phyloP scores from a whole-genome alignment of 2,329 filamentous ascomycete genomes.

The Diaporthe citriasiana region DNA sequence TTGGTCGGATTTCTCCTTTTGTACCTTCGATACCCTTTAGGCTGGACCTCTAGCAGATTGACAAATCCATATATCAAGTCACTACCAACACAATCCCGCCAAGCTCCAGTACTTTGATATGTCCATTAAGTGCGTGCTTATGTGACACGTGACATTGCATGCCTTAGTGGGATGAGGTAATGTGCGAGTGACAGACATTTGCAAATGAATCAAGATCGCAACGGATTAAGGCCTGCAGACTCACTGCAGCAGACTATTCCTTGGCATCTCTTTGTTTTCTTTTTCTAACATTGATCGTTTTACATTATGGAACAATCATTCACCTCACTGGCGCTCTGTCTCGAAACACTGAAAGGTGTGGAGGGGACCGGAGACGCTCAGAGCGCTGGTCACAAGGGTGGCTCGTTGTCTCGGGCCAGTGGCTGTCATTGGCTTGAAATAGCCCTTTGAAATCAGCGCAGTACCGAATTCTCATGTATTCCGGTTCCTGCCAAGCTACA shows the following conservation, averaged over 20 bases:
- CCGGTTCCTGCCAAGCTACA: conserved; percentile 22
- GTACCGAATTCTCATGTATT: not conserved
- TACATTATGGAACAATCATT: not conserved
- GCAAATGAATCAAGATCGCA: not conserved
- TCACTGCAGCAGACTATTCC: not conserved
- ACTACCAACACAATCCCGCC: no score
- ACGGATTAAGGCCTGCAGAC: not conserved
- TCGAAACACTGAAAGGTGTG: not conserved
- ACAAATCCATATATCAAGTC: not conserved
- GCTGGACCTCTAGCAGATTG: conserved; percentile 11
- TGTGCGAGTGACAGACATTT: not conserved
- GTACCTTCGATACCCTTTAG: conserved; percentile 18
- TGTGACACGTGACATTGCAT: not conserved
- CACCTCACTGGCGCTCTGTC: not conserved
- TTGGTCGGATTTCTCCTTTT: not conserved
- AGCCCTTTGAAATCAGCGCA: not conserved
- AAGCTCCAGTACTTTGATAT: not conserved
- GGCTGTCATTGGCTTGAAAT: not conserved
- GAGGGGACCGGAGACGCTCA: not conserved
- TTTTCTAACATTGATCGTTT: not conserved
- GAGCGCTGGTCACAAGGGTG: not conserved
- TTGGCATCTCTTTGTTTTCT: not conserved
- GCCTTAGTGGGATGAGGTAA: not conserved
- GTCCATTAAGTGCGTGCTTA: accelerated
- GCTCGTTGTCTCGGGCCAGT: not conserved